Conservation (phyloP, 1,284 basidiomycete genomes). For the Rhodotorula sp. region DNA sequence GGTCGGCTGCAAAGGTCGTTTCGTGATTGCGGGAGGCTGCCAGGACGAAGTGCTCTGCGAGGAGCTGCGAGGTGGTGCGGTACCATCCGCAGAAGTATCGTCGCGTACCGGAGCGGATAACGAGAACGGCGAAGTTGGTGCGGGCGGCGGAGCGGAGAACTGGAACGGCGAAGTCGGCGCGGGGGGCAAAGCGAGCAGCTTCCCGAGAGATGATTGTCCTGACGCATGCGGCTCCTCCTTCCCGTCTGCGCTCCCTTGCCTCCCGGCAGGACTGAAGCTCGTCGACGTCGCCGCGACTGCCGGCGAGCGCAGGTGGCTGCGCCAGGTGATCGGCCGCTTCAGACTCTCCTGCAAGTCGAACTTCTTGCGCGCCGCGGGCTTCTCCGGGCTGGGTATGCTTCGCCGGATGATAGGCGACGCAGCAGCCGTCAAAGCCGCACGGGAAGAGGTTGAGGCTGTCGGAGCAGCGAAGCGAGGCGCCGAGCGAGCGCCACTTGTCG, state of each 20-base stretch:
- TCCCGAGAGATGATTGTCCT: background rate
- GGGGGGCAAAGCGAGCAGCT: slow-evolving; percentile 1
- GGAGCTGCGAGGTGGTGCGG: background rate
- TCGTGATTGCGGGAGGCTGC: background rate
- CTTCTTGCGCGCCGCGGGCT: slow-evolving; percentile 22
- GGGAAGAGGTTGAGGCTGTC: slow-evolving; percentile 10
- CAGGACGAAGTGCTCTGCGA: background rate
- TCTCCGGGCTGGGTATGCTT: slow-evolving; percentile 2
- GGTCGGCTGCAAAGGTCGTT: background rate
- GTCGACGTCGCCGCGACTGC: background rate
- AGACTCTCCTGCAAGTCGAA: slow-evolving; percentile 27
- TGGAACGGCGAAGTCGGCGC: background rate
- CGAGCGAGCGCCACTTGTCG: background rate
- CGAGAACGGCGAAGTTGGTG: background rate
- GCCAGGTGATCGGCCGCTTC: slow-evolving; percentile 20
- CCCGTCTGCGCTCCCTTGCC: background rate
- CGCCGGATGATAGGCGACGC: background rate
- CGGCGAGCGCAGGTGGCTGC: background rate
- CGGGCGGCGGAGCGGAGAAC: background rate
- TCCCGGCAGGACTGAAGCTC: background rate
- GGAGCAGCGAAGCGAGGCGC: slow-evolving; percentile 13
- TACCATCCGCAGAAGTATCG: background rate
- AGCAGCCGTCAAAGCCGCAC: slow-evolving; percentile 2
- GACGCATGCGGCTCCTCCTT: too few species aligned
- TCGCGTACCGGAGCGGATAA: slow-evolving; percentile 2